Conservation (phyloP, 805 yeast species). For the Wickerhamomyces canadensis region DNA sequence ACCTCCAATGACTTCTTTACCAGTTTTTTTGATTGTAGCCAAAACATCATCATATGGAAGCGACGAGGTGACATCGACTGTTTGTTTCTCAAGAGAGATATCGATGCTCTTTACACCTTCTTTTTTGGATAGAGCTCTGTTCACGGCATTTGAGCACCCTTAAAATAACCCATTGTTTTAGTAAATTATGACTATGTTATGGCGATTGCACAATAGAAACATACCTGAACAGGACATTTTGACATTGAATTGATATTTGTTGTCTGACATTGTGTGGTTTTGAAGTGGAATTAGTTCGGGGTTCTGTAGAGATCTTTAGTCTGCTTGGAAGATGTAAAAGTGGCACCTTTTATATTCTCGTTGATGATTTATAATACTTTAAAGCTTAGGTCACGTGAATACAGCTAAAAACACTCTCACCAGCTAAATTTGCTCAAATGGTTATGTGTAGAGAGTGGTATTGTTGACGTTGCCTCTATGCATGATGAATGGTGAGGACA, state of each 20-base stretch:
- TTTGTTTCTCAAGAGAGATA: slow-evolving; percentile 73
- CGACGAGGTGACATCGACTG: slow-evolving; percentile 69
- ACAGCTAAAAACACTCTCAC: no score
- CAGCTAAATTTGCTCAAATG: no score
- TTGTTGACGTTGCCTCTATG: no score
- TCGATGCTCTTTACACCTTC: slow-evolving; percentile 72
- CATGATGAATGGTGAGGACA: no score
- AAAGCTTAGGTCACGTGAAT: not conserved
- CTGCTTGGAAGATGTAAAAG: not conserved
- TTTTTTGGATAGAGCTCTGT: slow-evolving; percentile 62
- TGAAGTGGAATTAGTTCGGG: not conserved
- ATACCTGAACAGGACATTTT: slow-evolving; percentile 73
- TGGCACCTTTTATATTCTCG: not conserved
- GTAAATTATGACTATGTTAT: not conserved
- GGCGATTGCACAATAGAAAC: slow-evolving; percentile 14
- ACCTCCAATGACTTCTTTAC: slow-evolving; percentile 75
- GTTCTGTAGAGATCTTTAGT: not conserved
- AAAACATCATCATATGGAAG: slow-evolving; percentile 74
- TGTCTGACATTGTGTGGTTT: slow-evolving; percentile 44
- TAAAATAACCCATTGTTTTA: no score
- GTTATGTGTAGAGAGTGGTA: no score
- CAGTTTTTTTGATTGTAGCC: slow-evolving; percentile 81
- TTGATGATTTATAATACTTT: not conserved
- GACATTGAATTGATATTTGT: slow-evolving; percentile 75
- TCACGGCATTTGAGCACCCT: slow-evolving; percentile 85